Percentiles rank a stretch among this genome's conserved stretches.
These are phyloP conservation scores for Colletotrichum theobromicola DNA, from an alignment of 2,329 filamentous ascomycete genomes.

Conservation along the genomic window DNA sequence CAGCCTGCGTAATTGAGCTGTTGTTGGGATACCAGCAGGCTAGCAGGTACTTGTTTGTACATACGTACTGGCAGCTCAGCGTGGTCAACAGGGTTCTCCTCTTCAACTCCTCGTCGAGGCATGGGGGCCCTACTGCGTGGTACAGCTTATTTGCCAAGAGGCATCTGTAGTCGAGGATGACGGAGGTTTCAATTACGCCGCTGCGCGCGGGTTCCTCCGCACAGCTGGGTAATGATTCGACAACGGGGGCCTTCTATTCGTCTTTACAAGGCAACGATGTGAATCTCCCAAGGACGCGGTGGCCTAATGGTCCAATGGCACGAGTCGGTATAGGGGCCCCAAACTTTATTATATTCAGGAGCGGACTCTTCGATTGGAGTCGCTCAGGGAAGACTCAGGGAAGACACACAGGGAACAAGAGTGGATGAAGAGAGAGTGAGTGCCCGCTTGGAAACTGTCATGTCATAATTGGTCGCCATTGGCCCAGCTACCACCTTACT, in stretches of 20 bases:
- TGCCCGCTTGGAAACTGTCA: constrained; percentile 1
- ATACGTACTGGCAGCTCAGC: not conserved
- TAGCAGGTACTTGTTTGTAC: not conserved
- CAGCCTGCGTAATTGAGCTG: not conserved
- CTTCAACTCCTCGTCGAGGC: not conserved
- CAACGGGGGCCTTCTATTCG: not conserved
- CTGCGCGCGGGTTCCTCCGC: not conserved
- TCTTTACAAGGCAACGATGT: not conserved
- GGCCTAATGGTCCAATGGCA: not conserved
- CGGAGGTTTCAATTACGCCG: constrained; percentile 15
- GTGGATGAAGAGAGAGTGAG: not conserved
- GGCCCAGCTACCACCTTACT: constrained; percentile 9
- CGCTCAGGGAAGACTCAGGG: not conserved
- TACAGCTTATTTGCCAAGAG: not conserved
- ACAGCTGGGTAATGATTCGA: not conserved
- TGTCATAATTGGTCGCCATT: not conserved
- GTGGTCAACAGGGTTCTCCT: not conserved
- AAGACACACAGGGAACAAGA: not conserved
- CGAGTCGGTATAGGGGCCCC: not conserved
- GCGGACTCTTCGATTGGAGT: not conserved
- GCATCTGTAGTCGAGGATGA: not conserved
- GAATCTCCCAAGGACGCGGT: not conserved
- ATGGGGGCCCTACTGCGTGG: no score
- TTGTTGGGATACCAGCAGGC: not conserved
- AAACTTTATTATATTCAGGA: constrained; percentile 5